A percentile compares a stretch with the other conserved stretches of the same genome.
phyloP scores from a whole-genome alignment of 352 stramenopile species.

The Pythium scleroteichum region DNA sequence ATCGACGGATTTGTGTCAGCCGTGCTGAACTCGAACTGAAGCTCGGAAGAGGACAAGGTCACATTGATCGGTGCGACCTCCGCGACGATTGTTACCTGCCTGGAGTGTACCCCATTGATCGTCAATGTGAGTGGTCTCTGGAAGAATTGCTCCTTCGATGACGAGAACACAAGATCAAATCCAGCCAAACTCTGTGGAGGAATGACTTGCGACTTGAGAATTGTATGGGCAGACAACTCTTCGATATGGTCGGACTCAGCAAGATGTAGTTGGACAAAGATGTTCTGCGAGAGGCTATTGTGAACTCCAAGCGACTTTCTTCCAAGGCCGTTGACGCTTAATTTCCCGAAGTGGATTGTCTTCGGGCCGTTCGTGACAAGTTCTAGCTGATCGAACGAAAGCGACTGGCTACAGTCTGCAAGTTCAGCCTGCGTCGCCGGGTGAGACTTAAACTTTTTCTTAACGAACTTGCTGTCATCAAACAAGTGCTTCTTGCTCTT shows the following conservation, averaged over 20 bases:
- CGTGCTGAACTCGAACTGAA: constrained; percentile 82
- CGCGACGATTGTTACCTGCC: constrained; percentile 83
- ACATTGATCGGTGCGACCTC: constrained; percentile 91
- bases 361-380: constrained; percentile 66
- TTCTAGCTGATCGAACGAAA: constrained; percentile 83
- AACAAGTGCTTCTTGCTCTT: constrained; percentile 54
- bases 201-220: constrained; percentile 80
- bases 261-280: constrained; percentile 74
- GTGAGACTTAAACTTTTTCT: constrained; percentile 90
- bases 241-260: constrained; percentile 39
- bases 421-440: constrained; percentile 91
- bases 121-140: constrained; percentile 80
- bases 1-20: constrained; percentile 52
- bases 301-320: constrained; percentile 84
- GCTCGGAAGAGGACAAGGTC: constrained; percentile 45
- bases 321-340: constrained; percentile 85
- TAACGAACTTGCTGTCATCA: constrained; percentile 89
- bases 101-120: constrained; percentile 83
- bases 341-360: constrained; percentile 90
- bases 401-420: constrained; percentile 67
- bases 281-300: constrained; percentile 86
- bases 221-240: constrained; percentile 62
- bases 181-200: constrained; percentile 74
- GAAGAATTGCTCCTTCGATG: constrained; percentile 77
- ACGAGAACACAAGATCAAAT: constrained; percentile 91